Conservation (phyloP, 2,329 filamentous ascomycete species). For the Calonectria multiphialidica region DNA sequence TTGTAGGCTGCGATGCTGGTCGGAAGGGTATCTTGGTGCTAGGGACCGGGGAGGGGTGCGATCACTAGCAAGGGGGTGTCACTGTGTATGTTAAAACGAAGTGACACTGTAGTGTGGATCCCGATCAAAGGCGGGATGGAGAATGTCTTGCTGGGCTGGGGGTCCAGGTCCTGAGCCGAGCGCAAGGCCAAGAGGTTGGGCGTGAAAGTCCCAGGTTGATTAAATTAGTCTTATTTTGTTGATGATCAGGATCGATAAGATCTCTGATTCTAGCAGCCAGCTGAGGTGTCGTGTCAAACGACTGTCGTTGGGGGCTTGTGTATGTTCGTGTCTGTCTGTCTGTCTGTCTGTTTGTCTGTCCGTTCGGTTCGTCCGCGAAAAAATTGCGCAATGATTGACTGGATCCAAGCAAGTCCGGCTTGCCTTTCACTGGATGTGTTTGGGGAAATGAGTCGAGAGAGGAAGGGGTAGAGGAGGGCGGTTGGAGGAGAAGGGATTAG, state of each 20-base stretch:
- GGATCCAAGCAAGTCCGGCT: slow-evolving; percentile 71
- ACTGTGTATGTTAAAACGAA: slow-evolving; percentile 33
- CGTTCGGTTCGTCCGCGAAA: slow-evolving; percentile 32
- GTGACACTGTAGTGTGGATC: slow-evolving; percentile 40
- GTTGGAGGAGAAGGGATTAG: slow-evolving; percentile 51
- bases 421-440: slow-evolving; percentile 60
- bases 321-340: neutral
- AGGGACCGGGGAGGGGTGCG: slow-evolving; percentile 42
- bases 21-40: slow-evolving; percentile 43
- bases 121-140: slow-evolving; percentile 46
- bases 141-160: slow-evolving; percentile 37
- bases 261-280: slow-evolving; percentile 41
- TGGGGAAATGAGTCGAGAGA: slow-evolving; percentile 38
- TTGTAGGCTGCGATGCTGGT: slow-evolving; percentile 58
- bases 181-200: slow-evolving; percentile 39
- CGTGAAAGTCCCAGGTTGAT: slow-evolving; percentile 41
- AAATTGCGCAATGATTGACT: slow-evolving; percentile 59
- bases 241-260: slow-evolving; percentile 41
- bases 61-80: slow-evolving; percentile 34
- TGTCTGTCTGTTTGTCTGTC: slow-evolving; percentile 17
- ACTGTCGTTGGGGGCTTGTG: slow-evolving; percentile 32
- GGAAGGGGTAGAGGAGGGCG: slow-evolving; percentile 49
- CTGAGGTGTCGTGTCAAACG: slow-evolving; percentile 44
- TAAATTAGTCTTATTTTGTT: slow-evolving; percentile 47
- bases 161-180: slow-evolving; percentile 39